phyloP scores from a whole-genome alignment of 2,329 filamentous ascomycete genomes.

The Colletotrichum orbiculare region DNA sequence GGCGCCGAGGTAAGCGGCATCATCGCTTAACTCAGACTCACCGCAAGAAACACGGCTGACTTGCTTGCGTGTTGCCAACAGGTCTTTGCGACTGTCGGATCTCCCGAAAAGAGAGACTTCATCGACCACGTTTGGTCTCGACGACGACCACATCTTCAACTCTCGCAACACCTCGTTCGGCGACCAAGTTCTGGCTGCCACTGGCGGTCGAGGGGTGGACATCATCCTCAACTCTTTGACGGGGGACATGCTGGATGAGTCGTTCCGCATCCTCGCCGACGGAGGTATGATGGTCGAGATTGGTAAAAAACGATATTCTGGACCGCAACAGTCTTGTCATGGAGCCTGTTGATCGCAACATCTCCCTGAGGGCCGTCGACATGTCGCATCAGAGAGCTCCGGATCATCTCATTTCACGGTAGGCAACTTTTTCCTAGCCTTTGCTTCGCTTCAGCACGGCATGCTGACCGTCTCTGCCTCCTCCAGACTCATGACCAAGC shows the following conservation, averaged over 20 bases:
- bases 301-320: conserved; percentile 42
- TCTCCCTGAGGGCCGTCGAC: neutral
- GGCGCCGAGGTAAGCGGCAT: neutral
- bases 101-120: conserved; percentile 40
- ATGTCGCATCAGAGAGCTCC: neutral
- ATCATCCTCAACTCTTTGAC: conserved; percentile 47
- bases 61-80: neutral
- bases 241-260: conserved; percentile 39
- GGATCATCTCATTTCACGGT: too few species aligned
- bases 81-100: conserved; percentile 44
- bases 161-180: conserved; percentile 40
- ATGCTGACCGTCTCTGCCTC: too few species aligned
- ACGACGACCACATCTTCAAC: conserved; percentile 8
- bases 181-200: conserved; percentile 38
- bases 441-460: too few species aligned
- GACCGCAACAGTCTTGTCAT: conserved; percentile 42
- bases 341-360: conserved; percentile 15
- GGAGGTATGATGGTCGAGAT: conserved; percentile 47
- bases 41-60: neutral
- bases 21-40: too few species aligned
- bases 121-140: neutral
- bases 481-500: too few species aligned
- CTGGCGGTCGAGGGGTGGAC: conserved; percentile 41
- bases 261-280: conserved; percentile 3
- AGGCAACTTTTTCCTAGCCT: too few species aligned